A percentile compares a stretch with the other conserved stretches of the same genome.
These are phyloP conservation scores for Aspergillus thermomutatus DNA, from an alignment of 2,329 filamentous ascomycete genomes.

Conservation along the genomic window DNA sequence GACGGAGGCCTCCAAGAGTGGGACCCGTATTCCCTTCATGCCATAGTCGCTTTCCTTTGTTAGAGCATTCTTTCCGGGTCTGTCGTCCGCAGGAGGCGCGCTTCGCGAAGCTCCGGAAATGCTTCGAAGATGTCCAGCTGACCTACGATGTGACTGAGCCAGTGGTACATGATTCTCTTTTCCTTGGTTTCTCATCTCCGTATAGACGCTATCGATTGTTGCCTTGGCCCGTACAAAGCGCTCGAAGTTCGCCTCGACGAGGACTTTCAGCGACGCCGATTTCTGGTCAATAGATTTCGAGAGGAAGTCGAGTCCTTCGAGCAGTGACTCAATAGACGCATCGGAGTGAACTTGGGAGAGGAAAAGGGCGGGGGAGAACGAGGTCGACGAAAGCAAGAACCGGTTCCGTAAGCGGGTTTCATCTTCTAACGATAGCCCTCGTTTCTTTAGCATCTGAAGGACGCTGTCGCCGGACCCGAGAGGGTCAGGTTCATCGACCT, in stretches of 20 bases:
- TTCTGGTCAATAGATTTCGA: conserved; percentile 96
- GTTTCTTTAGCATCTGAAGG: conserved; percentile 70
- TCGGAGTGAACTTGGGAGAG: conserved; percentile 86
- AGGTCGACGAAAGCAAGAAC: conserved; percentile 92
- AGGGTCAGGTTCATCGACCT: conserved; percentile 89
- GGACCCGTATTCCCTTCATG: conserved; percentile 80
- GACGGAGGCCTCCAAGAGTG: conserved; percentile 82
- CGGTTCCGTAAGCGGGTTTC: conserved; percentile 79
- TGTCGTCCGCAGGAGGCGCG: conserved; percentile 40
- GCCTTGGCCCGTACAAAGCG: conserved; percentile 96
- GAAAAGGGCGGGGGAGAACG: conserved; percentile 88
- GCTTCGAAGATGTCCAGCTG: conserved; percentile 58
- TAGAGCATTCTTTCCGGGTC: conserved; percentile 82
- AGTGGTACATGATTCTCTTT: conserved; percentile 39
- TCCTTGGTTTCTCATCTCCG: conserved; percentile 83
- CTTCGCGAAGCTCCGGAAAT: conserved; percentile 44
- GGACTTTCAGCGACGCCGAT: conserved; percentile 89
- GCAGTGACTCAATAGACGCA: conserved; percentile 76
- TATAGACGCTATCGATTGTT: conserved; percentile 98
- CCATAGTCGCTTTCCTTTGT: conserved; percentile 91
- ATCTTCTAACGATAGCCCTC: conserved; percentile 79
- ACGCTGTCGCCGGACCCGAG: conserved; percentile 86
- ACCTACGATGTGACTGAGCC: conserved; percentile 60
- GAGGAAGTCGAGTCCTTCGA: conserved; percentile 78
- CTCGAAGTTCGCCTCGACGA: conserved; percentile 98